Evolutionary conservation across 805 yeast genomes (phyloP), one percentile per base, ranked within the genome.

Genomic region (Saturnispora saitoi): DNA sequence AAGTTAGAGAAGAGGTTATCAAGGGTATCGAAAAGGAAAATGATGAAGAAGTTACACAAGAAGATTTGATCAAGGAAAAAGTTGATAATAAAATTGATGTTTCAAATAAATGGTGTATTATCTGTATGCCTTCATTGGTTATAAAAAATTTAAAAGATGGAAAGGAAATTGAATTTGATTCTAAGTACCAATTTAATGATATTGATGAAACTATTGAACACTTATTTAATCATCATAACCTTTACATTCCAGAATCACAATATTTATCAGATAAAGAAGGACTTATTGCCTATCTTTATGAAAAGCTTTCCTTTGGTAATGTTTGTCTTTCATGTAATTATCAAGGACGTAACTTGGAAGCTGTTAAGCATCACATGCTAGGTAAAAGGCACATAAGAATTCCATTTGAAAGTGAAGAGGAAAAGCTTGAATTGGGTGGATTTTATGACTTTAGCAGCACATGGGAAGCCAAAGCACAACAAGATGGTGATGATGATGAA

Each of bases 301-400:
- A 88, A 54, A 82, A 84, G 57, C 78, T 91, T 48, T 85, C 90
- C 9, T 73, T 81, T 40, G 96, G 96, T 36, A 82, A 86, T 56
- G 77, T 83, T 54, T 93, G 99, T 63, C 66, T 91, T 42, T 76
- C 79, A 47, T 93, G 99, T 64, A 71, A 72, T 30, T 93, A 81
- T 62, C 84, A 86, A 64, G 98, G 98, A n/a, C 76, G 78, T 52
- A 78, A 80, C 47, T 61, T 91, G 29, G 95, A 86, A 59, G 85
- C 95, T 51, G 89, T 86, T 10, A 81, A 96, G 56, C 93, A 87
- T 39, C 99, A 93, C 65, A 83, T 88, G 85, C 58, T 72, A 4
- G 75, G 84, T 8, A 93, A 93, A 65, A 80, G 88, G 50, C 99
- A 93, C 65, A 84, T 91, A 69, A 77, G 80, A 60, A 75, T 93